Evolutionary conservation across 495 filamentous ascomycete species (phyloP).

Genomic region (Cercophora samala): DNA sequence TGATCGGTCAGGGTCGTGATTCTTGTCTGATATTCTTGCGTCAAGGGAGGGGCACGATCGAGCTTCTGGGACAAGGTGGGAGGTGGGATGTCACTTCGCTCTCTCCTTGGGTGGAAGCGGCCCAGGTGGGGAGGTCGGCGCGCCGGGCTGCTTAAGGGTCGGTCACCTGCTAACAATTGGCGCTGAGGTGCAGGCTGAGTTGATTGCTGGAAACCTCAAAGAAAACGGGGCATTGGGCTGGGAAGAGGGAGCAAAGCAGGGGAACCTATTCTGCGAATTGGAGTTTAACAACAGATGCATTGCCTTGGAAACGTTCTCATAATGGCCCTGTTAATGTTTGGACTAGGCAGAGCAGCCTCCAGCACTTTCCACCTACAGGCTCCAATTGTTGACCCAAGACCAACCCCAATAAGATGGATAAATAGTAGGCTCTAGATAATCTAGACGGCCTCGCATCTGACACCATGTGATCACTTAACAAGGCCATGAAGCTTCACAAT

Average conservation of each 20-base stretch:
- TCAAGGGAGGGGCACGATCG: conserved; percentile 3
- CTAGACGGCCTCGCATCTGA: not conserved
- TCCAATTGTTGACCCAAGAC: not conserved
- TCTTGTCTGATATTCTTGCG: conserved; percentile 5
- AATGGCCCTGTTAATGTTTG: not conserved
- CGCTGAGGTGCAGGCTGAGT: not conserved
- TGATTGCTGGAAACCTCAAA: not conserved
- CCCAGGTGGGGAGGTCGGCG: not conserved
- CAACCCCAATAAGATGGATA: too few species aligned
- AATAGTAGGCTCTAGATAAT: not conserved
- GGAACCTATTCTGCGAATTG: too few species aligned
- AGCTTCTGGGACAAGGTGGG: conserved; percentile 4
- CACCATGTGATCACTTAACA: not conserved
- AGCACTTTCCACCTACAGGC: not conserved
- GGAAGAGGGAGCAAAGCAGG: not conserved
- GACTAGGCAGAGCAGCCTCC: too few species aligned
- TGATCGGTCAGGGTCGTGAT: not conserved
- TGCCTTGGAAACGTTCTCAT: not conserved
- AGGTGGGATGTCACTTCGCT: conserved; percentile 11
- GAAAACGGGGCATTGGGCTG: not conserved
- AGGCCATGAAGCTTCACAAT: not conserved
- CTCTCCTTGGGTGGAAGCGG: not conserved
- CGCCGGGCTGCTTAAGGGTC: not conserved
- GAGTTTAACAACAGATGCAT: not conserved
- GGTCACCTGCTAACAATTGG: not conserved